Evolutionary conservation across 306 rosid genomes (phyloP), one percentile per base, ranked within the genome.

Genomic region (Fragaria vesca): DNA sequence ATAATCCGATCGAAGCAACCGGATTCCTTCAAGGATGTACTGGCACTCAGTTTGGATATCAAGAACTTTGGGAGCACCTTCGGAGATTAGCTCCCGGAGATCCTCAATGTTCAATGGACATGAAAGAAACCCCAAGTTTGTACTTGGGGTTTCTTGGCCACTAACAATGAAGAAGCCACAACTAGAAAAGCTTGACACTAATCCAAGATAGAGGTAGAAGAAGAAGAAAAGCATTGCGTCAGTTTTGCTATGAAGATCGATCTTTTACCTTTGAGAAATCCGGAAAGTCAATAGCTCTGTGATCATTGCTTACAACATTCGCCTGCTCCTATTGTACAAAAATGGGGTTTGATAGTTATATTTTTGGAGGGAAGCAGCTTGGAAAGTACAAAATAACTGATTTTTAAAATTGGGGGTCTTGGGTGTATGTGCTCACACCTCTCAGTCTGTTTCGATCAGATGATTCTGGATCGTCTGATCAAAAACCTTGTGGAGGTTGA

Each of bases 1-100:
- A 60, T 70, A 78, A 16, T 57, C 71, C 8, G 81, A 71, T 34
- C 76, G 81, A 32, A 78, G 58, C 71, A 78, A 12, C 7, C 81
- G 52, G 70, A 78, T 46, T 71, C 71, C 81, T 60, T 71, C 76
- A 16, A 70, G 76, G 62, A 60, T 52, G 52, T 45, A 78, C 21
- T 18, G 70, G 38, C 81, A 78, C 69, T 71, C 76, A 6, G 51
- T 58, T 10, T 8, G 28, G 36, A 70, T 62, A 34, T 78, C 76
- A 16, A 78, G 28, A 58, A 60, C 66, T 61, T 61, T 26, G 1
- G 66, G 34, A 69, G 36, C 0, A 24, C 69, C 47, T 13, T 70
- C 38, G 10, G 4, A 12, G 15, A 60, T 60, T 10, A 78, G 18
- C n/a, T 61, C 24, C 5, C 65, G 62, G 4, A 57, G 38, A 60